Percentiles rank a stretch among this genome's conserved stretches.
phyloP scores from a whole-genome alignment of 371 early-diverging fungal species.

The Apophysomyces variabilis region DNA sequence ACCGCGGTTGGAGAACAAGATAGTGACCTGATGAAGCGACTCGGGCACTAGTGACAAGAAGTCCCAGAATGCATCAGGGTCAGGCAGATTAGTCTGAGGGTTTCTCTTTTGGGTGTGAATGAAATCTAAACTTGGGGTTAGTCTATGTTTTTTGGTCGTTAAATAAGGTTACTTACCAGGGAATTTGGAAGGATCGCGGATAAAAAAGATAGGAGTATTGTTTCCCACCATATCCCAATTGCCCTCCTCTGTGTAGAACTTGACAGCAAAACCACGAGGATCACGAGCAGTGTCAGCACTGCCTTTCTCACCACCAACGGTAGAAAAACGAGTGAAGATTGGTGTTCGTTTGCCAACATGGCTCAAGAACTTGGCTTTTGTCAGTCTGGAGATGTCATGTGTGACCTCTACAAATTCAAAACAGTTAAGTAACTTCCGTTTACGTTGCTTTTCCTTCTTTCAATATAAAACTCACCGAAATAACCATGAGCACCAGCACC shows the following conservation, averaged over 20 bases:
- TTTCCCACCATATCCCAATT: constrained; percentile 83
- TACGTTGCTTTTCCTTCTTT: background rate
- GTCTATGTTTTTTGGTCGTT: no score
- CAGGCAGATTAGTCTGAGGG: constrained; percentile 70
- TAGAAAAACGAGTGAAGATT: constrained; percentile 79
- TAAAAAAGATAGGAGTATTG: constrained; percentile 73
- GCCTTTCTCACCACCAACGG: constrained; percentile 82
- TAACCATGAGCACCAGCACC: constrained; percentile 84
- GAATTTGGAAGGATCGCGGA: constrained; percentile 82
- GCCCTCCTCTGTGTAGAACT: constrained; percentile 81
- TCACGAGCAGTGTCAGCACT: constrained; percentile 80
- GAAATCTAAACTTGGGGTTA: constrained; percentile 51
- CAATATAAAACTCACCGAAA: constrained; percentile 55
- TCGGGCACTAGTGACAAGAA: constrained; percentile 81
- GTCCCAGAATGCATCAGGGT: constrained; percentile 69
- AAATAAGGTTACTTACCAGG: constrained; percentile 39
- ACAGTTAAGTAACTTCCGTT: background rate
- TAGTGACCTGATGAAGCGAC: constrained; percentile 80
- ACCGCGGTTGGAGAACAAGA: constrained; percentile 84
- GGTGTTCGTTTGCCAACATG: constrained; percentile 79
- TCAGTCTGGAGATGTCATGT: constrained; percentile 70
- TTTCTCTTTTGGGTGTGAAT: constrained; percentile 86
- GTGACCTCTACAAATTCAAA: constrained; percentile 60
- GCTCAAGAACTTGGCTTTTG: constrained; percentile 79
- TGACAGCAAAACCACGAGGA: constrained; percentile 80